Conservation (phyloP, 1,284 basidiomycete genomes). For the Cutaneotrichosporon dermatis region DNA sequence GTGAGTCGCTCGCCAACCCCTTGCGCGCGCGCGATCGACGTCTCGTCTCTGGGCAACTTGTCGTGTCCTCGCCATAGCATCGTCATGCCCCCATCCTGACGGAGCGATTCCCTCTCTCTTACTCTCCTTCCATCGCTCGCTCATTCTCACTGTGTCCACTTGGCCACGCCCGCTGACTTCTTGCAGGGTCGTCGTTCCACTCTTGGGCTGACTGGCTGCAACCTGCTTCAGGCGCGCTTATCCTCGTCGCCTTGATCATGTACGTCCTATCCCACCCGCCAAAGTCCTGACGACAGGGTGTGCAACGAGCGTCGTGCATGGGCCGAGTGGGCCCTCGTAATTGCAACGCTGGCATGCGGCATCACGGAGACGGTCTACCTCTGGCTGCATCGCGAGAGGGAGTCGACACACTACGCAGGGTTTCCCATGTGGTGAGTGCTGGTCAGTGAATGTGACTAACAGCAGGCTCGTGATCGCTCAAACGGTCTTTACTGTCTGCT, state of each 20-base stretch:
- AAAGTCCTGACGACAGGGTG: background rate
- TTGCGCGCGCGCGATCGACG: too few relatives aligned
- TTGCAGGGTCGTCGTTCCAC: background rate
- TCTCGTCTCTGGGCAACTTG: too few relatives aligned
- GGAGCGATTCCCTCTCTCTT: too few relatives aligned
- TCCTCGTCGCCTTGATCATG: background rate
- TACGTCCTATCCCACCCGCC: background rate
- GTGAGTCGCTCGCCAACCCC: too few relatives aligned
- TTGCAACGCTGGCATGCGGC: background rate
- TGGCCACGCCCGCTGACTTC: background rate
- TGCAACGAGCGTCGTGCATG: background rate
- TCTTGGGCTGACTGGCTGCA: background rate
- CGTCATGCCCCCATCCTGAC: too few relatives aligned
- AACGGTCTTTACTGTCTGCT: background rate
- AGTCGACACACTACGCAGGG: background rate
- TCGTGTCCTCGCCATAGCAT: too few relatives aligned
- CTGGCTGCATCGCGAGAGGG: background rate
- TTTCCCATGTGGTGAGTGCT: background rate
- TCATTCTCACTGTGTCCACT: too few relatives aligned
- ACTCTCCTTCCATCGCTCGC: too few relatives aligned
- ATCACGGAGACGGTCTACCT: background rate
- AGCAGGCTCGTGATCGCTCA: background rate
- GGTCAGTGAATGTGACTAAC: background rate
- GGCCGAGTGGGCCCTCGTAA: background rate
- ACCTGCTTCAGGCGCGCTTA: background rate